These are phyloP conservation scores for Penicillium simplicissimum DNA, from an alignment of 495 filamentous ascomycete species.

Conservation along the genomic window DNA sequence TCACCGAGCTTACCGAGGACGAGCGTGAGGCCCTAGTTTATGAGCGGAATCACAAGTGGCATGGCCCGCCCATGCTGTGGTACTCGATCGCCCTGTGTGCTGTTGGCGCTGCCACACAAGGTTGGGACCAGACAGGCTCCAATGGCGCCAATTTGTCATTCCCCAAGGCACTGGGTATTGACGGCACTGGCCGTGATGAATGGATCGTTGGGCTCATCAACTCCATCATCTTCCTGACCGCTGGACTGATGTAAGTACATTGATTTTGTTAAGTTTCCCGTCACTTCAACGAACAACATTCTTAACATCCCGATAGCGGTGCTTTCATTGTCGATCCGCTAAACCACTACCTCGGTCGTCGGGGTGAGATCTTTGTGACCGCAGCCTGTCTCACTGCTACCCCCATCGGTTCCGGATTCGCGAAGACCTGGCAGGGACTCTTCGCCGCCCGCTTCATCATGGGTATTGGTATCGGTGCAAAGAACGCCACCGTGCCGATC, in stretches of 20 bases:
- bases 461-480: constrained; percentile 63
- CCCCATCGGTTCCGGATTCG: constrained; percentile 53
- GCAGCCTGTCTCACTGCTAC: constrained; percentile 49
- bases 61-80: constrained; percentile 36
- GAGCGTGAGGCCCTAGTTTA: constrained; percentile 29
- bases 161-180: constrained; percentile 54
- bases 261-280: neutral
- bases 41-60: constrained; percentile 39
- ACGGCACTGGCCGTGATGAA: constrained; percentile 40
- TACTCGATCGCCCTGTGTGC: constrained; percentile 38
- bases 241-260: constrained; percentile 41
- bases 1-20: constrained; percentile 23
- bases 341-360: constrained; percentile 55
- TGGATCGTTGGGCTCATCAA: constrained; percentile 65
- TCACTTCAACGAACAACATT: neutral
- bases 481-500: constrained; percentile 63
- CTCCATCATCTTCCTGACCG: constrained; percentile 38
- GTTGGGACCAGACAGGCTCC: constrained; percentile 69
- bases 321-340: constrained; percentile 53
- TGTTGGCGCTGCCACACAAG: constrained; percentile 42
- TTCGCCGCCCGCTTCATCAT: constrained; percentile 57
- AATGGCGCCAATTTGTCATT: constrained; percentile 68
- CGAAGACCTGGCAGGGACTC: constrained; percentile 55
- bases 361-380: constrained; percentile 59
- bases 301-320: constrained; percentile 40